Evolutionary conservation across 139 green algal genomes (phyloP).

Genomic region (Chlorella ohadii): DNA sequence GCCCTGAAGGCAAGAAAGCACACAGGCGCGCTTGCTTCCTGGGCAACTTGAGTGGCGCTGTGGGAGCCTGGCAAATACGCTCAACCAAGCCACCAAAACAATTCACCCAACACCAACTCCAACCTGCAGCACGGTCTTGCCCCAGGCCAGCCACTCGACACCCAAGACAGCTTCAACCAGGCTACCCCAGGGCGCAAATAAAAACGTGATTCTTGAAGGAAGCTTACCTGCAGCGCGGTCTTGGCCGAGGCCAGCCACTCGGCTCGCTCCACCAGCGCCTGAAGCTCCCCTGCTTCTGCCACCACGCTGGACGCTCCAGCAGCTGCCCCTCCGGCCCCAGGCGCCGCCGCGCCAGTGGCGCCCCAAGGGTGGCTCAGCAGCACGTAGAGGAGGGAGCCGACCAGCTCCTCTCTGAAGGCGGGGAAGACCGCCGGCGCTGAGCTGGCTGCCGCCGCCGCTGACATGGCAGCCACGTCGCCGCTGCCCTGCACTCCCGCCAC

Average conservation of each 20-base stretch:
- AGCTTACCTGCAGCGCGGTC: constrained; percentile 56
- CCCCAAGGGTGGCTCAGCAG: constrained; percentile 43
- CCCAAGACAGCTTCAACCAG: no score
- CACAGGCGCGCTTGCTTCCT: no score
- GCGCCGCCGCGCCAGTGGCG: background rate
- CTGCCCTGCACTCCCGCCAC: constrained; percentile 7
- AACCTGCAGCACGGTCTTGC: no score
- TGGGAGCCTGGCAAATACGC: no score
- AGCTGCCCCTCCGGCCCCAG: background rate
- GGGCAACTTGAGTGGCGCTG: no score
- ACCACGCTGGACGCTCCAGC: constrained; percentile 7
- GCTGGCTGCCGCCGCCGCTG: background rate
- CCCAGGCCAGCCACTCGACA: no score
- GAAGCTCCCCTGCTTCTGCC: constrained; percentile 10
- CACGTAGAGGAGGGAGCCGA: constrained; percentile 48
- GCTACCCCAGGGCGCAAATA: background rate
- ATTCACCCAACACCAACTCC: no score
- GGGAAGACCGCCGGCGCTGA: constrained; percentile 37
- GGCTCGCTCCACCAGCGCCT: constrained; percentile 9
- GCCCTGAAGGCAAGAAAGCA: constrained; percentile 32
- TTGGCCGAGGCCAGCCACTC: constrained; percentile 68
- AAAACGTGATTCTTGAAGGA: background rate
- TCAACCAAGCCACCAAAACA: no score
- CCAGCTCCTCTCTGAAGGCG: constrained; percentile 61
- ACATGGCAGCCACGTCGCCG: background rate